phyloP scores from a whole-genome alignment of 164 flowering plant genomes.

The Kalanchoe fedtschenkoi region DNA sequence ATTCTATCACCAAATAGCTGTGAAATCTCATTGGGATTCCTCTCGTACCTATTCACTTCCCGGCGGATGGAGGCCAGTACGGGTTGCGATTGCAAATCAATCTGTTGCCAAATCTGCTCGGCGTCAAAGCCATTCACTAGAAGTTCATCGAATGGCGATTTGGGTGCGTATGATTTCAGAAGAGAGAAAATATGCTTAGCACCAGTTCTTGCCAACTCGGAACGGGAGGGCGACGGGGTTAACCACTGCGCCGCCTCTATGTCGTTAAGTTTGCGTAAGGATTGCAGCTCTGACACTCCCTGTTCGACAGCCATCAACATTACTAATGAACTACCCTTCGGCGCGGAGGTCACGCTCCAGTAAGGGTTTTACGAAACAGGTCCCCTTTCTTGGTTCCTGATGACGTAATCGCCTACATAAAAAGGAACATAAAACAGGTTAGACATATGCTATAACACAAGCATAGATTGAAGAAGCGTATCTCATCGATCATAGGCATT shows the following conservation, averaged over 20 bases:
- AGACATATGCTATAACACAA: too few relatives aligned
- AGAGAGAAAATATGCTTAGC: constrained; percentile 39
- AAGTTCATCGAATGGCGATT: constrained; percentile 54
- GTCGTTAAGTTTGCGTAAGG: constrained; percentile 31
- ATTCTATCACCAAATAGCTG: constrained; percentile 16
- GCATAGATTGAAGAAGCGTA: too few relatives aligned
- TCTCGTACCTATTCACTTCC: constrained; percentile 40
- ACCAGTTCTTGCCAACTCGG: constrained; percentile 41
- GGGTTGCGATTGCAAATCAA: constrained; percentile 58
- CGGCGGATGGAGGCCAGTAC: constrained; percentile 35
- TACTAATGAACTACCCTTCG: too few relatives aligned
- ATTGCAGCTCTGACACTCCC: constrained; percentile 12
- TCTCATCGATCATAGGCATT: too few relatives aligned
- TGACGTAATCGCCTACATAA: too few relatives aligned
- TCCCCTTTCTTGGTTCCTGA: too few relatives aligned
- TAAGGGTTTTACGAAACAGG: too few relatives aligned
- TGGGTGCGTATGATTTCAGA: constrained; percentile 49
- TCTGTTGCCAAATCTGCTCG: constrained; percentile 94
- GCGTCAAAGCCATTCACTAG: constrained; percentile 67
- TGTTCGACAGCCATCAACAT: too few relatives aligned
- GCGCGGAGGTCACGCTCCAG: too few relatives aligned
- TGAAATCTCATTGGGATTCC: constrained; percentile 35
- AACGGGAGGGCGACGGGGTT: constrained; percentile 33
- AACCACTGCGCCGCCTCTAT: constrained; percentile 51
- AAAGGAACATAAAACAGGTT: too few relatives aligned